phyloP scores from a whole-genome alignment of 805 yeast genomes.

The Cyberlindnera xylosilytica region DNA sequence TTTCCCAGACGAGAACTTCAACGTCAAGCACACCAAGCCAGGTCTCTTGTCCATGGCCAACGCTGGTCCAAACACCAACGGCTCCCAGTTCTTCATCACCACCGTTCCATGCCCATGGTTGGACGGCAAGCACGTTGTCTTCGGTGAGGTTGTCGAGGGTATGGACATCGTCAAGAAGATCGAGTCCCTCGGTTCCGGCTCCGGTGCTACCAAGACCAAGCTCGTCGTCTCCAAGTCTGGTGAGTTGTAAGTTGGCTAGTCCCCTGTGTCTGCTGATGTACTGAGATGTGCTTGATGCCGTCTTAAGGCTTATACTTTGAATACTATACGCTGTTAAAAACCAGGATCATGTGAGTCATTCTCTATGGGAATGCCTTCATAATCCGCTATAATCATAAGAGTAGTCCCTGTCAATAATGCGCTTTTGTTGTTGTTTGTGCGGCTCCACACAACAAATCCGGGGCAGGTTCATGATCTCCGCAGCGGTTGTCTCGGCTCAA shows the following conservation, averaged over 20 bases:
- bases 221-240: conserved; percentile 59
- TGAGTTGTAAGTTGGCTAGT: conserved; percentile 26
- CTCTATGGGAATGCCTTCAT: no score
- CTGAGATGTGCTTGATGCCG: no score
- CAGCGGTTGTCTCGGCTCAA: no score
- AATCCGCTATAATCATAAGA: no score
- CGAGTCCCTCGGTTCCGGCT: conserved; percentile 70
- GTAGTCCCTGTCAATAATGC: no score
- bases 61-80: conserved; percentile 98
- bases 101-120: conserved; percentile 85
- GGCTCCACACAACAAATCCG: no score
- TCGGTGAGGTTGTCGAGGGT: conserved; percentile 89
- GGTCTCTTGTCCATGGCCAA: conserved; percentile 94
- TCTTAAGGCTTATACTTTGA: no score
- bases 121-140: conserved; percentile 93
- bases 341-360: no score
- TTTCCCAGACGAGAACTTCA: conserved; percentile 76
- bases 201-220: conserved; percentile 69
- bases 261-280: no score
- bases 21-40: conserved; percentile 72
- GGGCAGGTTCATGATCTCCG: no score
- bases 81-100: conserved; percentile 95
- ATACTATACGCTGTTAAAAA: no score
- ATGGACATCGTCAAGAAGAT: conserved; percentile 80
- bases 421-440: no score